Evolutionary conservation across 192 early-diverging fungal genomes (phyloP), one percentile per base, ranked within the genome.

Genomic region (Coemansia biformis): DNA sequence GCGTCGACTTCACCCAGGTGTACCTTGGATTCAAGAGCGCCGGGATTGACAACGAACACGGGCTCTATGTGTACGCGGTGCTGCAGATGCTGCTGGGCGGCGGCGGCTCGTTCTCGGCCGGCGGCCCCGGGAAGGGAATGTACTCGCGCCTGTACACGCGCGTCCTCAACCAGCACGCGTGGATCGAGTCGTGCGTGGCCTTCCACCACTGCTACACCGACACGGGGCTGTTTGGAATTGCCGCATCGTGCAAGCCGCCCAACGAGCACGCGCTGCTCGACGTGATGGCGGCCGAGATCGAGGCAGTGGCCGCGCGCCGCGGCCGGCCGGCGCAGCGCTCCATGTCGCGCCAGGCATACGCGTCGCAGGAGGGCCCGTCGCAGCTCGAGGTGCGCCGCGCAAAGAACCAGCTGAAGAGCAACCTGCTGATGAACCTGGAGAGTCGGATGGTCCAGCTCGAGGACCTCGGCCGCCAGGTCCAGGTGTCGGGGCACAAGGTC

Each of bases 91-190:
- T 98, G 26, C 79, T 98, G 62, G 96, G 96, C 19, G 96, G 96
- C 26, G 96, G 96, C 33, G 91, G 92, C 5, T 90, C 89, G 1
- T 98, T 98, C 61, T 90, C 87, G 11, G 96, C 96, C 0, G 96
- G 96, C 48, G 96, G 96, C 8, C 96, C 96, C 1, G 92, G 95
- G 4, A 96, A 98, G 74, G 96, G 96, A 43, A 96, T 98, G 92
- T 93, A 98, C 79, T 94, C 93, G 35, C 82, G 93, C 4, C 78
- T 98, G 24, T 98, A 93, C 63, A 95, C 89, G 11, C 86, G 91
- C 32, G 93, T 98, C 3, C 76, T 98, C 26, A 96, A 96, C 63
- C 88, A 90, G 52, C 83, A 91, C 64, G 80, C 84, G 46, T 98
- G 91, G 91, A 83, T 98, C 14, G 96, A 98, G 60, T 88, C 82